Base-by-base conservation (phyloP, 768 basidiomycete species). In the Collybia nuda region DNA sequence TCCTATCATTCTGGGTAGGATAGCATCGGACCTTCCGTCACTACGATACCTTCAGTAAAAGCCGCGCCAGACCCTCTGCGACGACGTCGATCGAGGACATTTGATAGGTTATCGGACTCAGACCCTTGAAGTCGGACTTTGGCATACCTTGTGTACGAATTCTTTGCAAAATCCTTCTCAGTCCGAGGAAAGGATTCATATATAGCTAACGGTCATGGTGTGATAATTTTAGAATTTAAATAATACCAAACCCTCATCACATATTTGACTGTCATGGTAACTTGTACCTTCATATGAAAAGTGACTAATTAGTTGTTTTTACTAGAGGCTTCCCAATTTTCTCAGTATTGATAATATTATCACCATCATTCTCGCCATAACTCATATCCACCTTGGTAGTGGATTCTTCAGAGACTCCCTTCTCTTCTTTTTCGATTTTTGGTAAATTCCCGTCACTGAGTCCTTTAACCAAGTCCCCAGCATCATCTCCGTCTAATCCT, bases 401-500 rank as follows among this genome's bases (percentile, higher is more conserved):
- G 7, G 32, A 19, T 35, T 59, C 44, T 41, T 54, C 48, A 5
- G 47, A 40, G 15, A 41, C 17, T 23, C 23, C 24, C 17, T 51
- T 46, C 18, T 23, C 38, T 47, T 55, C 58, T 46, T 2, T 56
- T 51, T 50, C 47, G 48, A 42, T 53, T 52, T 54, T 55, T n/a
- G 57, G 52, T 14, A 59, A 44, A 15, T 59, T 49, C 18, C 57
- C 62, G 35, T 69, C 71, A 36, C 72, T 72, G 39, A 91, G 64
- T 9, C 82, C 87, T 62, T 80, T 84, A 18, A 86, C 84, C 53
- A 93, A 67, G 50, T 90, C 87, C 1, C 77, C 82, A 5, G 89
- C 88, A n/a, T 87, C 88, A 38, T 88, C 84, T 6, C 81, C 88
- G 21, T 79, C 83, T 19, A 93, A 73, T 12, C 90, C 90, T 21